These are phyloP conservation scores for Wickerhamiella kazuoi DNA, from an alignment of 805 yeast genomes.

Conservation along the genomic window DNA sequence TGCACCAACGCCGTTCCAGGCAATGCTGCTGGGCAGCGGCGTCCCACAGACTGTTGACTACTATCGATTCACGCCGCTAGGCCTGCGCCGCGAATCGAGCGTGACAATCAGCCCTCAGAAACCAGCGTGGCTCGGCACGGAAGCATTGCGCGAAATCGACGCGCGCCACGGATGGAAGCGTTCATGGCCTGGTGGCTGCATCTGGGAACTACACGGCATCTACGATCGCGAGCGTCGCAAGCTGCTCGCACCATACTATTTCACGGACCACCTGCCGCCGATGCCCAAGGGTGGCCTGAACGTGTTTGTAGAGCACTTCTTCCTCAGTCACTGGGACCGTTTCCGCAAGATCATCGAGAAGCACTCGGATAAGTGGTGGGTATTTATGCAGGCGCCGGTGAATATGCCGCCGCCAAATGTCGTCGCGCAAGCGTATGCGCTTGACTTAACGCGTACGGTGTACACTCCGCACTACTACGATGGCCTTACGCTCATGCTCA, in stretches of 20 bases:
- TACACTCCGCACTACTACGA: conserved; percentile 87
- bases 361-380: conserved; percentile 29
- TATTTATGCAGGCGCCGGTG: conserved; percentile 69
- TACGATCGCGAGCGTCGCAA: conserved; percentile 38
- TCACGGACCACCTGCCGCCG: conserved; percentile 19
- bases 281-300: conserved; percentile 25
- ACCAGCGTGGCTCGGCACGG: conserved; percentile 38
- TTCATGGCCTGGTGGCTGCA: conserved; percentile 65
- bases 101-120: conserved; percentile 49
- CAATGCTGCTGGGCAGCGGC: conserved; percentile 67
- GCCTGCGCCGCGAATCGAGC: conserved; percentile 51
- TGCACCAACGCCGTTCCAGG: conserved; percentile 65
- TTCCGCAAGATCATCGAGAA: conserved; percentile 34
- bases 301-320: conserved; percentile 35
- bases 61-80: conserved; percentile 54
- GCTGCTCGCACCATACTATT: conserved; percentile 31
- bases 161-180: conserved; percentile 54
- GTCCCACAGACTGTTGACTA: conserved; percentile 45
- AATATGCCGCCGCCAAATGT: conserved; percentile 57
- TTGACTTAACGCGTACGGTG: conserved; percentile 24
- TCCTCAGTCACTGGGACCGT: conserved; percentile 40
- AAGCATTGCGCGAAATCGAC: conserved; percentile 33
- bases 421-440: conserved; percentile 32
- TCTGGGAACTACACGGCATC: conserved; percentile 65
- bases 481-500: conserved; percentile 83